phyloP scores from a whole-genome alignment of 495 filamentous ascomycete genomes.

The Penicillium canescens region DNA sequence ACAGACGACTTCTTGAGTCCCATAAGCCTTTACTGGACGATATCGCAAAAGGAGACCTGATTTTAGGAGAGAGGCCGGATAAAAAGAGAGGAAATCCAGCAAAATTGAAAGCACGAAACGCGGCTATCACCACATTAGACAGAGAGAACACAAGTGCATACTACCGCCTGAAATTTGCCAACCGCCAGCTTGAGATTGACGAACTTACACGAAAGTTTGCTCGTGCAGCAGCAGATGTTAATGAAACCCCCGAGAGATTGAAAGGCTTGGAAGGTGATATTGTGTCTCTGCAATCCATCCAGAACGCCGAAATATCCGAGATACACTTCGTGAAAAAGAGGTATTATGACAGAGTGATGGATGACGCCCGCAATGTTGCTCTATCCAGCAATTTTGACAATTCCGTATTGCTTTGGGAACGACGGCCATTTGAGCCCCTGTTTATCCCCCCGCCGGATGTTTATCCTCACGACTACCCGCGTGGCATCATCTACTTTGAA shows the following conservation, averaged over 20 bases:
- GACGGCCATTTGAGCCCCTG: constrained; percentile 59
- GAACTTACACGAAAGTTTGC: constrained; percentile 28
- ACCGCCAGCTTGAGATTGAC: constrained; percentile 28
- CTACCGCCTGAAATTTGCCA: constrained; percentile 25
- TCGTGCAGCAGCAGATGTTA: constrained; percentile 31
- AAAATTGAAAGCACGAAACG: background rate
- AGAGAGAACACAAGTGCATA: constrained; percentile 27
- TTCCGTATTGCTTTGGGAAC: constrained; percentile 61
- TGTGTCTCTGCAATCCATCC: constrained; percentile 3
- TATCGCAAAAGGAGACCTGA: constrained; percentile 4
- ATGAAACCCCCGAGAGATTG: constrained; percentile 27
- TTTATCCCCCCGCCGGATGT: constrained; percentile 53
- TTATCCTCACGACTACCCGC: constrained; percentile 41
- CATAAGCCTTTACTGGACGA: constrained; percentile 20
- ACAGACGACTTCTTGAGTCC: constrained; percentile 14
- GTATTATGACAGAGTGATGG: constrained; percentile 11
- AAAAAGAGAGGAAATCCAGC: background rate
- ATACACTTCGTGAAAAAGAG: constrained; percentile 24
- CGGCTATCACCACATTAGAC: constrained; percentile 26
- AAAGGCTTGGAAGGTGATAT: constrained; percentile 28
- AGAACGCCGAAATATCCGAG: constrained; percentile 5
- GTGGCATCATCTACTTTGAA: constrained; percentile 39
- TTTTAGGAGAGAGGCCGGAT: background rate
- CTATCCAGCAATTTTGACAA: constrained; percentile 32
- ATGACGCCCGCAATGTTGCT: constrained; percentile 24